Evolutionary conservation across 2,329 filamentous ascomycete genomes (phyloP), one percentile per base, ranked within the genome.

Genomic region (Trichoderma guizhouense): DNA sequence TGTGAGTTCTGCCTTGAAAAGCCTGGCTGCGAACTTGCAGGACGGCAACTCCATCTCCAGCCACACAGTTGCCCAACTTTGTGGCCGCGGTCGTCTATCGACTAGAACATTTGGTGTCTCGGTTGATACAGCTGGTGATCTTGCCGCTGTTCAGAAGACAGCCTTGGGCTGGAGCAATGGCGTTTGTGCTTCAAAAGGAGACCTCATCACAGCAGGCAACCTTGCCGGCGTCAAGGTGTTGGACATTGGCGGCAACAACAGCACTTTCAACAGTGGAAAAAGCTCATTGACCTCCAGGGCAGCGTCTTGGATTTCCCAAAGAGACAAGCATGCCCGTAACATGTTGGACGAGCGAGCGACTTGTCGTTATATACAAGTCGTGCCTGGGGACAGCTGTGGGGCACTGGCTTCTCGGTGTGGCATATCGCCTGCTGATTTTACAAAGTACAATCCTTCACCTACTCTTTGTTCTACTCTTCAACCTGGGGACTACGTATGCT

Each of bases 401-500:
- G n/a, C 57, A 5, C 12, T 60, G 5, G 57, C 57, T 24, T 14
- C 57, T 14, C 30, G 30, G 14, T 60, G 57, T 21, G 57, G 57
- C 30, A 60, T 60, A 30, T 34, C 28, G 5, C 24, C 57, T 60
- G 28, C 30, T 3, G n/a, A 21, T 30, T 60, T 60, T 62, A 78
- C 73, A 15, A 79, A 81, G 65, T 83, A 79, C 74, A 86, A 86
- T 72, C 77, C 47, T 77, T 82, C n/a, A 36, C 51, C 58, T 7
- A 65, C 53, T 15, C 75, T 82, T 0, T 84, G 82, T 68, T 74
- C 77, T 3, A 78, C 72, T 0, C 76, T 86, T 1, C 64, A 69
- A 5, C 74, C 76, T 0, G 78, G 77, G n/a, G 77, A 82, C 73
- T 76, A 73, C 34, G 80, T 83, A 0, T 84, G 82, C 75, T 84